Evolutionary conservation across 225 moss, liverwort and hornwort species (phyloP).

Genomic region (Lunularia cruciata): DNA sequence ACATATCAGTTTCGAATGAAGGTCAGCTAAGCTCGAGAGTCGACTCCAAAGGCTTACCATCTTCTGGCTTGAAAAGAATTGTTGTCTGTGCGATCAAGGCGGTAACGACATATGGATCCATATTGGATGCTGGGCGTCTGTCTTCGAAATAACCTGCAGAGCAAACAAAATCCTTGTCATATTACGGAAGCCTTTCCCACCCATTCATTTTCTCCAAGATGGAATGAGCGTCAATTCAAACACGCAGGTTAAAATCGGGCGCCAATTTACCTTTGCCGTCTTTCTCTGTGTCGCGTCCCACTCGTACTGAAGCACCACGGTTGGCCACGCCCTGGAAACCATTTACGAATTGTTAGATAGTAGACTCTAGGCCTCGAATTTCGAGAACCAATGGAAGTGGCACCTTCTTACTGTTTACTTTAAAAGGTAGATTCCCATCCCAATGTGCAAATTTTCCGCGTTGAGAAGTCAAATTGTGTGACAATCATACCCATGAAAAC

Average conservation of each 20-base stretch:
- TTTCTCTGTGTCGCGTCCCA: slow-evolving; percentile 83
- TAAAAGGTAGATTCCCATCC: not conserved
- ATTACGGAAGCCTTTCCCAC: not conserved
- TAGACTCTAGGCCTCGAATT: not conserved
- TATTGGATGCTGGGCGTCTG: slow-evolving; percentile 84
- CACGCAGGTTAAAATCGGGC: not conserved
- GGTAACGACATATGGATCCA: slow-evolving; percentile 81
- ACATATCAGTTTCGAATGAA: not conserved
- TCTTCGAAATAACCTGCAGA: slow-evolving; percentile 78
- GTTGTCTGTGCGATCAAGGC: slow-evolving; percentile 83
- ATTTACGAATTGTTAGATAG: not conserved
- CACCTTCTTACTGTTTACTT: not conserved
- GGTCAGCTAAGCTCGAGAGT: too few species aligned
- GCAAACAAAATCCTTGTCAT: not conserved
- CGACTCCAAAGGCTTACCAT: not conserved
- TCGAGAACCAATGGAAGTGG: not conserved
- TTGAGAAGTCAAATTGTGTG: not conserved
- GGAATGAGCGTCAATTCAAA: not conserved
- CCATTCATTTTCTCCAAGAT: not conserved
- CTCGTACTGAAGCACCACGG: slow-evolving; percentile 76
- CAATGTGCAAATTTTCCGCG: not conserved
- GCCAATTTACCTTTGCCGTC: slow-evolving; percentile 60
- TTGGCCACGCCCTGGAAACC: slow-evolving; percentile 76
- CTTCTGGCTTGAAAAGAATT: slow-evolving; percentile 44
- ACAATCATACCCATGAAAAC: slow-evolving; percentile 62